Evolutionary conservation across 805 yeast species (phyloP).

Genomic region (Diddensiella santjacobensis): DNA sequence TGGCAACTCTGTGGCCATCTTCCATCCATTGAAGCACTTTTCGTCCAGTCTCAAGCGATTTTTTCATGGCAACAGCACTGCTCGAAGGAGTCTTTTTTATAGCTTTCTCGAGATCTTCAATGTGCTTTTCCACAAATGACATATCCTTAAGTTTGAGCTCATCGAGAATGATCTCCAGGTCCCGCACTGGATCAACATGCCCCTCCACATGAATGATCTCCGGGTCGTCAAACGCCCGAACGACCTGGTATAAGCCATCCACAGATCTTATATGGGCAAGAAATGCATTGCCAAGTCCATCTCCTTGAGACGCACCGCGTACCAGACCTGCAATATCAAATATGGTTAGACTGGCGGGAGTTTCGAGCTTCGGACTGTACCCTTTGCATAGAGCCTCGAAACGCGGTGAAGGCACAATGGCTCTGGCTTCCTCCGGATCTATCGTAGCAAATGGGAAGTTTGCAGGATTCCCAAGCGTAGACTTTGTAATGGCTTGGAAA

Average conservation of each 20-base stretch:
- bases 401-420: conserved; percentile 48
- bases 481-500: conserved; percentile 57
- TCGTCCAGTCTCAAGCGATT: conserved; percentile 37
- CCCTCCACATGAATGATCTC: conserved; percentile 68
- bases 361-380: conserved; percentile 47
- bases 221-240: conserved; percentile 58
- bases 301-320: conserved; percentile 59
- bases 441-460: conserved; percentile 74
- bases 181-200: conserved; percentile 59
- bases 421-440: conserved; percentile 64
- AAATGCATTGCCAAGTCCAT: conserved; percentile 72
- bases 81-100: conserved; percentile 39
- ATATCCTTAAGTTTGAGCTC: conserved; percentile 64
- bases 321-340: conserved; percentile 71
- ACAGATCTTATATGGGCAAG: conserved; percentile 65
- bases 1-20: conserved; percentile 58
- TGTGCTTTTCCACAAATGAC: conserved; percentile 55
- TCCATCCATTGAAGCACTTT: conserved; percentile 48
- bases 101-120: conserved; percentile 48
- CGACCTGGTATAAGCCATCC: conserved; percentile 68
- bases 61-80: conserved; percentile 46
- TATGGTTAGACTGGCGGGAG: conserved; percentile 55
- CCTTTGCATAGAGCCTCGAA: conserved; percentile 46
- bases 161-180: conserved; percentile 58
- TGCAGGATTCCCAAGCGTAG: conserved; percentile 61